Evolutionary conservation across 768 basidiomycete genomes (phyloP).

Genomic region (Tricholoma sp.): DNA sequence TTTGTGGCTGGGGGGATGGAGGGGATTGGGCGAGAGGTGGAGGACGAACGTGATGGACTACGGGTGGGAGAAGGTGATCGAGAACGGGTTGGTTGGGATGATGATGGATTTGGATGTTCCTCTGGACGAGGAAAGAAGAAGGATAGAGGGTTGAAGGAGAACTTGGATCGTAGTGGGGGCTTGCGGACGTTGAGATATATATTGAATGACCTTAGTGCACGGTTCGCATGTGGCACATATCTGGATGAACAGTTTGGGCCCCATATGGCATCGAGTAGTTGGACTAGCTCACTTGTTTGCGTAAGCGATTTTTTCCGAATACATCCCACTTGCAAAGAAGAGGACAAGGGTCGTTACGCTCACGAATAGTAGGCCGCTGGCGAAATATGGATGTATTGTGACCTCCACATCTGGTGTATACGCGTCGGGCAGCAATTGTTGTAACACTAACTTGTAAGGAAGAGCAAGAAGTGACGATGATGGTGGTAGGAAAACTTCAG

Average conservation of each 20-base stretch:
- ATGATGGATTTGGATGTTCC: conserved; percentile 16
- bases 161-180: conserved; percentile 62
- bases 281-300: conserved; percentile 75
- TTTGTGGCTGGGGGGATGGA: conserved; percentile 88
- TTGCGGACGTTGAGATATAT: conserved; percentile 95
- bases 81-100: conserved; percentile 19
- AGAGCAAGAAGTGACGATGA: conserved; percentile 61
- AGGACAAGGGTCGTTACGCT: conserved; percentile 86
- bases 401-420: conserved; percentile 38
- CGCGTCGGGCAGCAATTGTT: conserved; percentile 45
- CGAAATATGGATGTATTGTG: conserved; percentile 65
- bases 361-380: conserved; percentile 79
- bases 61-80: conserved; percentile 27
- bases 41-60: conserved; percentile 12
- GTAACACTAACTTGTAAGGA: conserved; percentile 52
- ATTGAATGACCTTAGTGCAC: conserved; percentile 86
- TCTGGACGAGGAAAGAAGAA: conserved; percentile 51
- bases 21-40: conserved; percentile 50
- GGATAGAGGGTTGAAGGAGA: conserved; percentile 49
- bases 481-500: conserved; percentile 65
- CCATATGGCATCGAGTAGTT: neutral
- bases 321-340: conserved; percentile 97
- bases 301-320: conserved; percentile 92
- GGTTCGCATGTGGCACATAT: conserved; percentile 95
- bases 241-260: conserved; percentile 34